Conservation (phyloP, 2,329 filamentous ascomycete genomes). For the Neonectria sp. region DNA sequence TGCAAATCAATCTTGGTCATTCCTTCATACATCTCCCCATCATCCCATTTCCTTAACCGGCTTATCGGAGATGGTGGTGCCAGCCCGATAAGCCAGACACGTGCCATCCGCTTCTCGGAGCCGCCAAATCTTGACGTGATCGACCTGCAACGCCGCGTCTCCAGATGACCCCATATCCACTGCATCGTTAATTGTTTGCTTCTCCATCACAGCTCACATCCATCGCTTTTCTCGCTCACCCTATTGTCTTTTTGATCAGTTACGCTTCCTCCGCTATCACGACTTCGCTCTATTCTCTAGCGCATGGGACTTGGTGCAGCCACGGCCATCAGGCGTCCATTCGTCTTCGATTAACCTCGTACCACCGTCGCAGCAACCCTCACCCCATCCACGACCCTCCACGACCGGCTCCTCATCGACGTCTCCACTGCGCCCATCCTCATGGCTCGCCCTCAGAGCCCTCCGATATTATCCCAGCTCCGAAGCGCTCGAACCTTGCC, state of each 20-base stretch:
- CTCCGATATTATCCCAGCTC: conserved; percentile 71
- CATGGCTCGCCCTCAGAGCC: conserved; percentile 70
- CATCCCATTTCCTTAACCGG: background rate
- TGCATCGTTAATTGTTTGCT: conserved; percentile 37
- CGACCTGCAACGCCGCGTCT: conserved; percentile 40
- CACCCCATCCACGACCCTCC: conserved; percentile 26
- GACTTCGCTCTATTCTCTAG: conserved; percentile 15
- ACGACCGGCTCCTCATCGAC: conserved; percentile 11
- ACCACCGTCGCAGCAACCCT: conserved; percentile 31
- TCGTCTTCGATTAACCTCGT: conserved; percentile 31
- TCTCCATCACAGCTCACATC: conserved; percentile 26
- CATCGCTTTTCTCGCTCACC: conserved; percentile 12
- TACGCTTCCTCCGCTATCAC: conserved; percentile 22
- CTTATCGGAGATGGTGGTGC: conserved; percentile 35
- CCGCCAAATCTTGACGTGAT: conserved; percentile 46
- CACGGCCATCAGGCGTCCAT: conserved; percentile 33
- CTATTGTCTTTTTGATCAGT: conserved; percentile 18
- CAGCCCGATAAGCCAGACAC: conserved; percentile 41
- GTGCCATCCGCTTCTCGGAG: conserved; percentile 42
- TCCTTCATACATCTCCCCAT: conserved; percentile 3
- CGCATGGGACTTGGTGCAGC: conserved; percentile 35
- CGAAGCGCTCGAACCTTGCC: conserved; percentile 65
- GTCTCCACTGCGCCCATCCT: conserved; percentile 30
- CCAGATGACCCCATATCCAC: conserved; percentile 32
- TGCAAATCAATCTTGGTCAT: background rate